Evolutionary conservation across 2,329 filamentous ascomycete species (phyloP), one percentile per base, ranked within the genome.

Genomic region (Aureobasidium sp.): DNA sequence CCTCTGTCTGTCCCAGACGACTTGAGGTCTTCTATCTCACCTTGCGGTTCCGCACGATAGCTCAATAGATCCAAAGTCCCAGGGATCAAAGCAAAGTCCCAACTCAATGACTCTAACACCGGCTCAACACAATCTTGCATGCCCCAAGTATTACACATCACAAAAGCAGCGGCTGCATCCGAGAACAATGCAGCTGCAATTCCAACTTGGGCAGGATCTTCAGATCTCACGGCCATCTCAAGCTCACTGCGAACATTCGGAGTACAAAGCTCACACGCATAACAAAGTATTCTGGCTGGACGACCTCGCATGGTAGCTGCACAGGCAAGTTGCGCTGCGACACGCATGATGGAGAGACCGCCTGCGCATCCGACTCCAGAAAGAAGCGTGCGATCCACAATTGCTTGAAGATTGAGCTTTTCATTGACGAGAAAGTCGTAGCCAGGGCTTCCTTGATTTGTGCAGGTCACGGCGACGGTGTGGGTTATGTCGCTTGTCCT

Each of bases 151-250:
- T 88, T 88, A 62, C 80, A 83, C 29, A 88, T 62, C 1, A 88
- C 71, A 24, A 80, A 66, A 0, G 83, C 80, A 54, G 82, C 83
- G n/a, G 80, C 84, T 58, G 81, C 86, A 64, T 88, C 84, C 17
- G 82, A 85, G 64, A 88, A 88, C 2, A 88, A 68, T 12, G 78
- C 79, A 1, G 80, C 73, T 2, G 83, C 84, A 60, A 88, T 85
- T 27, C 83, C 74, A 10, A 81, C 78, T 56, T 84, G 74, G 59
- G 84, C 78, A 14, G 63, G 85, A 77, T 63, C 78, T 81, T 57
- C 85, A 77, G 35, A 32, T 12, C 48, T 53, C 2, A 56, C 58
- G 2, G 29, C 56, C 16, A 45, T 56, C 1, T 48, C 44, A 41
- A 88, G 68, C 65, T 87, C 84, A 59, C 80, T 83, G 37, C 83